Conservation (phyloP, 805 yeast species). For the Teunomyces barrocoloradensis region DNA sequence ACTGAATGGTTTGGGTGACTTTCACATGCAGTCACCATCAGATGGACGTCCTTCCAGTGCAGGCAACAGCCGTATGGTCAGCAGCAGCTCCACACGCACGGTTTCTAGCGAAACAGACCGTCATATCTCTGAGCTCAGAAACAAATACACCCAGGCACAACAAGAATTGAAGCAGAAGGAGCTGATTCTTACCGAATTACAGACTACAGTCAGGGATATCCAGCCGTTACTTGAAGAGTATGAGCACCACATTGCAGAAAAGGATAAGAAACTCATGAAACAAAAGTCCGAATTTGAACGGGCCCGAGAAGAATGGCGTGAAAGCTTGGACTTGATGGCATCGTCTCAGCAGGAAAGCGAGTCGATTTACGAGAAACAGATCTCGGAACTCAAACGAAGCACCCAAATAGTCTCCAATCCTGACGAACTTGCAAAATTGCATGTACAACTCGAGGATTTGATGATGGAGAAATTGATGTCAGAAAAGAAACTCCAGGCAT, state of each 20-base stretch:
- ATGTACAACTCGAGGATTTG: constrained; percentile 10
- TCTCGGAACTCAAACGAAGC: constrained; percentile 28
- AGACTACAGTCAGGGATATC: constrained; percentile 46
- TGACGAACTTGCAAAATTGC: constrained; percentile 9
- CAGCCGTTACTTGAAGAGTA: constrained; percentile 48
- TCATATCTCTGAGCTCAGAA: constrained; percentile 20
- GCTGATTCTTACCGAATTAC: constrained; percentile 47
- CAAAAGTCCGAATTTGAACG: constrained; percentile 48
- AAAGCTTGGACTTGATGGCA: constrained; percentile 55
- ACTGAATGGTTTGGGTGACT: background rate
- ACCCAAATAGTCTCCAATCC: constrained; percentile 1
- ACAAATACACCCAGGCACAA: constrained; percentile 19
- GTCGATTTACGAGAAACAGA: constrained; percentile 43
- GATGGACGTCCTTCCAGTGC: background rate
- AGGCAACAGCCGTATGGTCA: background rate
- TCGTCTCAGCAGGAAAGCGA: constrained; percentile 56
- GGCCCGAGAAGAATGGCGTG: constrained; percentile 59
- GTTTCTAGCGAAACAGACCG: background rate
- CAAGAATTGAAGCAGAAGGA: constrained; percentile 41
- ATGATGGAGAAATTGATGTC: constrained; percentile 11
- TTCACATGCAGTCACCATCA: background rate
- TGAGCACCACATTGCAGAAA: constrained; percentile 39
- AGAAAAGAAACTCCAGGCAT: constrained; percentile 14
- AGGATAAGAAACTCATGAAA: constrained; percentile 46
- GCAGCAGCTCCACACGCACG: background rate